These are phyloP conservation scores for Mytilinidion resinicola DNA, from an alignment of 495 filamentous ascomycete species.

Conservation along the genomic window DNA sequence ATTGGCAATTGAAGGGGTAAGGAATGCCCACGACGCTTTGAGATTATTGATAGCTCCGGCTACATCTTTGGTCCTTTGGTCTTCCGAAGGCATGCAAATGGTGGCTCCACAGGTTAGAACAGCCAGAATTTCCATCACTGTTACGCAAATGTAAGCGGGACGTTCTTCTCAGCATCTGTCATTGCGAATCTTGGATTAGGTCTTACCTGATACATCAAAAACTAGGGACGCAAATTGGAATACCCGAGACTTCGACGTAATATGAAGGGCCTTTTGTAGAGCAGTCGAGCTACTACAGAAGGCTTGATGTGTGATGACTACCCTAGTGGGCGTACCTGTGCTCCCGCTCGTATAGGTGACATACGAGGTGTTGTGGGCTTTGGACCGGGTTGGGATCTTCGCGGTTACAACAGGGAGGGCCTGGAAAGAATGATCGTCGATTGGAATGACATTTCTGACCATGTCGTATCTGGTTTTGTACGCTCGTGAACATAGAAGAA, in stretches of 20 bases:
- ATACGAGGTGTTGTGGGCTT: conserved; percentile 40
- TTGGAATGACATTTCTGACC: conserved; percentile 38
- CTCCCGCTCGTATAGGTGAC: conserved; percentile 51
- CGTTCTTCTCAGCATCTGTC: no score
- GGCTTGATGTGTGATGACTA: conserved; percentile 34
- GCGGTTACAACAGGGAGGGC: neutral
- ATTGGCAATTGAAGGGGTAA: conserved; percentile 50
- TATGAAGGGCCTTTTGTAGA: conserved; percentile 7
- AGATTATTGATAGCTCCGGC: conserved; percentile 42
- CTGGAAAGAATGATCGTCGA: neutral
- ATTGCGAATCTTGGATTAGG: no score
- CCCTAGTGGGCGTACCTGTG: conserved; percentile 38
- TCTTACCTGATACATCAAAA: no score
- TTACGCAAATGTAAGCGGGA: no score
- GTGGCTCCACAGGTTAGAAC: conserved; percentile 40
- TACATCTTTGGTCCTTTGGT: conserved; percentile 46
- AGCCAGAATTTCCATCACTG: conserved; percentile 39
- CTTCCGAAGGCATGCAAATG: conserved; percentile 34
- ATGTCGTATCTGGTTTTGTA: conserved; percentile 35
- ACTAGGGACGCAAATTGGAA: conserved; percentile 43
- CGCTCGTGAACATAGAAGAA: conserved; percentile 41
- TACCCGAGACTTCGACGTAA: conserved; percentile 32
- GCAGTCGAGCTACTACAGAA: conserved; percentile 21
- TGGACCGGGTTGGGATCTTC: neutral
- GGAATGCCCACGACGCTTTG: conserved; percentile 40